Conservation (phyloP, 140 eudicot species). For the Flaveria floridana region DNA sequence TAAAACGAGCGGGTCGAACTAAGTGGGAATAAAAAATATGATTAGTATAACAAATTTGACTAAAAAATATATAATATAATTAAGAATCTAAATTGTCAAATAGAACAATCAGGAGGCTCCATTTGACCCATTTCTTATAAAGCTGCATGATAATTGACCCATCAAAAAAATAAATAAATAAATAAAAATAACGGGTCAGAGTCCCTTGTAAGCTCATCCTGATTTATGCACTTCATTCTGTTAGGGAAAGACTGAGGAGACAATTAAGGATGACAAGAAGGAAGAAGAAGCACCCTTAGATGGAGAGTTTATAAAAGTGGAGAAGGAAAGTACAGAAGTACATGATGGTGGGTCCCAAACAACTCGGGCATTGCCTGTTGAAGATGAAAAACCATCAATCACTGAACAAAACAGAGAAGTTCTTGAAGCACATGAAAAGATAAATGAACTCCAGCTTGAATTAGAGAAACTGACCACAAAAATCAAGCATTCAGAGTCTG, state of each 20-base stretch:
- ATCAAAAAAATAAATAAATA: no score
- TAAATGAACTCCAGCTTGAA: conserved; percentile 70
- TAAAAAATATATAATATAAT: not conserved
- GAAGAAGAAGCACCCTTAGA: conserved; percentile 70
- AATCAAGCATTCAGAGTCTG: conserved; percentile 67
- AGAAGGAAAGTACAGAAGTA: conserved; percentile 54
- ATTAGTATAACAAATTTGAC: no score
- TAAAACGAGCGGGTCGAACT: not conserved
- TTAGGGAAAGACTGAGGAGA: conserved; percentile 32
- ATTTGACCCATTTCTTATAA: not conserved
- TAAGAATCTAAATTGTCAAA: not conserved
- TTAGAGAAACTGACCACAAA: conserved; percentile 50
- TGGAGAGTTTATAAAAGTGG: conserved; percentile 89
- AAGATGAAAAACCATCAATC: conserved; percentile 37
- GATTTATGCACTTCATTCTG: conserved; percentile 1
- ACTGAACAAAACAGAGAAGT: conserved; percentile 60
- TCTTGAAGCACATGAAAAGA: conserved; percentile 69
- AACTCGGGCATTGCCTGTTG: conserved; percentile 34
- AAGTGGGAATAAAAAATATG: not conserved
- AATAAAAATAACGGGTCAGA: no score
- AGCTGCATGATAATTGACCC: not conserved
- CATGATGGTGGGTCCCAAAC: conserved; percentile 39
- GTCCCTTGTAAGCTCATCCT: not conserved
- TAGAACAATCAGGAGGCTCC: not conserved
- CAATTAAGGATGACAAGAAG: conserved; percentile 45